Evolutionary conservation across 23 red algal species (phyloP), one percentile per base, ranked within the genome.

Genomic region (Gracilaria gracilis): DNA sequence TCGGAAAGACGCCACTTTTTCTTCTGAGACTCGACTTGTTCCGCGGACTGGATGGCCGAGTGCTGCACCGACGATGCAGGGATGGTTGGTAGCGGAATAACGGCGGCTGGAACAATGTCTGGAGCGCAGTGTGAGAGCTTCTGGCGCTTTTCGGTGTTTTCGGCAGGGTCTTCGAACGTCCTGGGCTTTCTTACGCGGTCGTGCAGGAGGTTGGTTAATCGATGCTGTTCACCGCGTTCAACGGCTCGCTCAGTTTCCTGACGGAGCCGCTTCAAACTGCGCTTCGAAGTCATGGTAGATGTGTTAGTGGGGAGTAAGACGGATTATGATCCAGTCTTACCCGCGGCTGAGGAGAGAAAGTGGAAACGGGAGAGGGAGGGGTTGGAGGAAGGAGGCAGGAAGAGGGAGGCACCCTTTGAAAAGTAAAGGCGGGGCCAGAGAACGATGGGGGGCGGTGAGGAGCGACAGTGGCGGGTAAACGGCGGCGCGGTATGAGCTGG

Each of bases 151-250:
- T 53, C 36, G n/a, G 24, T 54, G 9, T n/a, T 24, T 11, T 40
- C 48, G 36, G 33, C n/a, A 23, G 25, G 32, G 64, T 69, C 25
- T 20, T 13, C 11, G 46, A 79, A 77, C 28, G 73, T 67, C 13
- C 87, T 70, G 2, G 87, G 87, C 74, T 90, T 90, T 33, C 65
- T 42, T 14, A 90, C 75, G 61, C 87, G 72, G 16, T 90, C 87
- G 25, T 39, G 47, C 17, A 90, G 46, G 28, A 90, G 38, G 24
- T 70, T 47, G 15, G 87, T 76, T 32, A 90, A 58, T 29, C 58
- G 39, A 42, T 90, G 87, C 32, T 90, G 87, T 36, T 80, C 48
- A 5, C 58, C 58, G 0, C 79, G 33, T 59, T 77, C 72, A 3
- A 77, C 38, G 9, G 72, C 72, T 0, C 72, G 72, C 42, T 77